phyloP scores from a whole-genome alignment of 345 rosid species.

The Melaleuca quinquenervia region DNA sequence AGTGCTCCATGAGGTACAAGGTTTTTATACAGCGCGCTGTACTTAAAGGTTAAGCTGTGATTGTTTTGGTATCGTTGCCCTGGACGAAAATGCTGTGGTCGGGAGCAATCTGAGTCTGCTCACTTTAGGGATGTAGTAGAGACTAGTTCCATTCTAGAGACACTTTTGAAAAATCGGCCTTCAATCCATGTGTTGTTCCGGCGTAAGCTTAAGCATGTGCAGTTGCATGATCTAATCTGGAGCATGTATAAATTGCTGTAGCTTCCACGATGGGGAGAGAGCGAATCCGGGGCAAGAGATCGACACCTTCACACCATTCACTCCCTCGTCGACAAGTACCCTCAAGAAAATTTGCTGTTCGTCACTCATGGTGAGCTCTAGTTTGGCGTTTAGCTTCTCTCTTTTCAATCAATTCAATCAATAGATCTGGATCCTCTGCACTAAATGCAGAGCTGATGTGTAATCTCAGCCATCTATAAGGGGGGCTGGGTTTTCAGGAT shows the following conservation, averaged over 20 bases:
- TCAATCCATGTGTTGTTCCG: not conserved
- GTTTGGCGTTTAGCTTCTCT: not conserved
- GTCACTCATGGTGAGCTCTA: conserved; percentile 70
- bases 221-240: not conserved
- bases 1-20: not conserved
- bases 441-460: too few species aligned
- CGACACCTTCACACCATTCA: conserved; percentile 41
- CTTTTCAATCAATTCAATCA: not conserved
- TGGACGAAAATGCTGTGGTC: not conserved
- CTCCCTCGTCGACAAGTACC: conserved; percentile 63
- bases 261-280: conserved; percentile 78
- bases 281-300: conserved; percentile 18
- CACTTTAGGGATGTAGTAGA: too few species aligned
- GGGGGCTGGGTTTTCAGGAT: too few species aligned
- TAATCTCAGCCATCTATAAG: too few species aligned
- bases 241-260: not conserved
- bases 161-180: not conserved
- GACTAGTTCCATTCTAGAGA: too few species aligned
- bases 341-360: conserved; percentile 65
- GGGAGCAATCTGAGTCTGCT: not conserved
- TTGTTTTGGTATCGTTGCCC: not conserved
- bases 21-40: not conserved
- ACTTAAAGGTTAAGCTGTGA: not conserved
- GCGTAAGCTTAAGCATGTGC: not conserved
- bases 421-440: too few species aligned